Percentiles rank a stretch among this genome's conserved stretches.
Evolutionary conservation across 2,329 filamentous ascomycete genomes (phyloP).

Genomic region (Botrytis byssoidea): DNA sequence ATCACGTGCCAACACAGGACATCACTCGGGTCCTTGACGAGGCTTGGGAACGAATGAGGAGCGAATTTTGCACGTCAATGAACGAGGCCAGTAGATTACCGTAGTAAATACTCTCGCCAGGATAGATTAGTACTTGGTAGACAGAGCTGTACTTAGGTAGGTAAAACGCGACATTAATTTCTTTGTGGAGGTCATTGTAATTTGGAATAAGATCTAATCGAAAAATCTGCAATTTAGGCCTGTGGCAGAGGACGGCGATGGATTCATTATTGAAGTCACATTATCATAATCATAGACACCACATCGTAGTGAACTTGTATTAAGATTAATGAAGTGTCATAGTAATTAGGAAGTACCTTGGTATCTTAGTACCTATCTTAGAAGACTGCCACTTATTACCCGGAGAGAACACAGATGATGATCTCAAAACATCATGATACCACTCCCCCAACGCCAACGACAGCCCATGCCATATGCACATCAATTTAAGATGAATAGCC

Average conservation of each 20-base stretch:
- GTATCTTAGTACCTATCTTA: not conserved
- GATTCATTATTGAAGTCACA: not conserved
- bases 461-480: not conserved
- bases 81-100: not conserved
- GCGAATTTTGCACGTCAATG: not conserved
- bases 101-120: not conserved
- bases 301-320: not conserved
- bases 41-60: not conserved
- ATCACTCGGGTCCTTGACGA: not conserved
- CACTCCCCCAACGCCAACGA: not conserved
- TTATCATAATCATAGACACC: not conserved
- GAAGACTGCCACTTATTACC: not conserved
- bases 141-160: no score
- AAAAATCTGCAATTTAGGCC: not conserved
- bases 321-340: not conserved
- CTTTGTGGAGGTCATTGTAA: not conserved
- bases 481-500: not conserved
- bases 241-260: not conserved
- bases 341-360: not conserved
- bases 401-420: not conserved
- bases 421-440: not conserved
- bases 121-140: not conserved
- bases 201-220: not conserved
- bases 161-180: no score
- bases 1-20: not conserved